Percentiles rank a stretch among this genome's conserved stretches.
These are phyloP conservation scores for Batrachochytrium dendrobatidis DNA, from an alignment of 371 early-diverging fungal genomes.

Conservation along the genomic window DNA sequence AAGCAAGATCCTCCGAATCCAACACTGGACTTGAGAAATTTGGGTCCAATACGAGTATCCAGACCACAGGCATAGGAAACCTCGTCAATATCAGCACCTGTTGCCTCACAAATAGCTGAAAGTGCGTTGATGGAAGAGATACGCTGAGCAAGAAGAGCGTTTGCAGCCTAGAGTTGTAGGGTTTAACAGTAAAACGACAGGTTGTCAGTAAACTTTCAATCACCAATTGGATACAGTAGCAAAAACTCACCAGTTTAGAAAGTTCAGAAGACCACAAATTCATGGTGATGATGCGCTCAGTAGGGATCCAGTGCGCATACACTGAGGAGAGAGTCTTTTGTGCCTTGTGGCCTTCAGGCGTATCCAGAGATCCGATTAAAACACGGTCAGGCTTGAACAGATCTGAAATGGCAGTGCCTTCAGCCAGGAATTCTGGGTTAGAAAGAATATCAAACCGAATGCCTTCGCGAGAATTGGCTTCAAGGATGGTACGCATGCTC, in stretches of 20 bases:
- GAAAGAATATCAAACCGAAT: constrained; percentile 83
- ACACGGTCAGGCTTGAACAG: constrained; percentile 87
- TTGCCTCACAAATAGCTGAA: constrained; percentile 88
- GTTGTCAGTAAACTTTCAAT: not conserved
- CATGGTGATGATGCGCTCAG: constrained; percentile 80
- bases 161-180: constrained; percentile 65
- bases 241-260: constrained; percentile 66
- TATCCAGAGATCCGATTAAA: constrained; percentile 81
- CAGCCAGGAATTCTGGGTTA: constrained; percentile 95
- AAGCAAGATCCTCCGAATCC: constrained; percentile 95
- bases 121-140: constrained; percentile 91
- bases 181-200: not conserved
- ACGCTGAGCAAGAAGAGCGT: constrained; percentile 93
- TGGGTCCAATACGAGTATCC: constrained; percentile 83
- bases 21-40: constrained; percentile 87
- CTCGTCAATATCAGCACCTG: constrained; percentile 93
- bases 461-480: constrained; percentile 65
- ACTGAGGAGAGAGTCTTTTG: constrained; percentile 68
- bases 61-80: constrained; percentile 87
- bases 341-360: constrained; percentile 66
- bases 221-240: not conserved
- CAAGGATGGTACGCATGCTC: constrained; percentile 79
- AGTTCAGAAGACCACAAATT: constrained; percentile 93
- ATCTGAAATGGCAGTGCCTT: constrained; percentile 86
- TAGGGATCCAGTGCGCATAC: constrained; percentile 67